Evolutionary conservation across 331 rosid species (phyloP).

Genomic region (Malus hybrid): DNA sequence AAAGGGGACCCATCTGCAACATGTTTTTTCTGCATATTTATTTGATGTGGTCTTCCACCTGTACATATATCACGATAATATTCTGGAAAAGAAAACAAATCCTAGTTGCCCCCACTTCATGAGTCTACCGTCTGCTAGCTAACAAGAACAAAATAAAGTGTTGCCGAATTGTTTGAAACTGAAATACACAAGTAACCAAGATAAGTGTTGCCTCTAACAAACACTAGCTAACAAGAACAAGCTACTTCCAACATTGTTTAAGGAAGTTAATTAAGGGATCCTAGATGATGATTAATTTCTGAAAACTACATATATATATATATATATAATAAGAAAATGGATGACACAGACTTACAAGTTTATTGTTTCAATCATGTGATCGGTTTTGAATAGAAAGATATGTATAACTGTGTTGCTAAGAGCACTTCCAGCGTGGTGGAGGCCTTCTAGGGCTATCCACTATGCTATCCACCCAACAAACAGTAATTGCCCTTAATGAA

Average conservation of each 20-base stretch:
- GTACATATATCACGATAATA: not conserved
- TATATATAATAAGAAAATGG: not conserved
- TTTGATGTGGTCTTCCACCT: not conserved
- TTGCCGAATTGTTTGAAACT: constrained; percentile 20
- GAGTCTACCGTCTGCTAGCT: not conserved
- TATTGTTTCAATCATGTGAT: not conserved
- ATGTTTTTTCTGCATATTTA: not conserved
- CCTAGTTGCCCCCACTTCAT: constrained; percentile 5
- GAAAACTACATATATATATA: not conserved
- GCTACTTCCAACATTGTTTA: not conserved
- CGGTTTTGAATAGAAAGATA: not conserved
- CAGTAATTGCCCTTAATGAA: no score
- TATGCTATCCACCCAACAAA: no score
- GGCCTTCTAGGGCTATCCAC: no score
- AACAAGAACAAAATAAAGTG: not conserved
- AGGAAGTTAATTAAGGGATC: not conserved
- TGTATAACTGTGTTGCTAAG: not conserved
- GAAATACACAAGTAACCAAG: not conserved
- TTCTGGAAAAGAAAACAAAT: not conserved
- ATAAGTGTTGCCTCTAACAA: not conserved
- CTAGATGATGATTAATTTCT: not conserved
- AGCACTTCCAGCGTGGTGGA: no score
- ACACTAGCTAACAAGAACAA: not conserved
- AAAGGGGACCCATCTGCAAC: constrained; percentile 2
- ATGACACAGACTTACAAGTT: not conserved